Evolutionary conservation across 352 stramenopile species (phyloP).

Genomic region (Saprolegnia diclina): DNA sequence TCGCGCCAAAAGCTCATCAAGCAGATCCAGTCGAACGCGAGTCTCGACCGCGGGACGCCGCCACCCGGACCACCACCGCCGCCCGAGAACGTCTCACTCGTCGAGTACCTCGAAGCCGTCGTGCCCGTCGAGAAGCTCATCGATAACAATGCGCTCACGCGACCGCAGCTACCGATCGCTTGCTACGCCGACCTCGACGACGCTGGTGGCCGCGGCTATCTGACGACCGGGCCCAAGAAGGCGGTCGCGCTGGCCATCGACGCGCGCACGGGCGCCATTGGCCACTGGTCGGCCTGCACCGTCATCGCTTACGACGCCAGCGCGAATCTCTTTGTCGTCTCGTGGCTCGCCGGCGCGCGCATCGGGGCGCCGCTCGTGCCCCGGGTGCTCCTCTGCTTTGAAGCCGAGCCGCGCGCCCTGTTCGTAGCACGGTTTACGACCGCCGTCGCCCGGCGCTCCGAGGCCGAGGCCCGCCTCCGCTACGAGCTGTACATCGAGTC

Average conservation of each 20-base stretch:
- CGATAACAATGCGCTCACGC: slow-evolving; percentile 13
- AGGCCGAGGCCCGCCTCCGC: slow-evolving; percentile 59
- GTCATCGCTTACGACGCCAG: slow-evolving; percentile 57
- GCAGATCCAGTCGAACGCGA: slow-evolving; percentile 6
- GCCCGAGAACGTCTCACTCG: background rate
- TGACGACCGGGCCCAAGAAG: slow-evolving; percentile 42
- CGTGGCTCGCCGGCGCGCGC: slow-evolving; percentile 66
- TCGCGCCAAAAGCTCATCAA: slow-evolving; percentile 24
- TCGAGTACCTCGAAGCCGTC: slow-evolving; percentile 9
- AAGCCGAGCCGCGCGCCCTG: slow-evolving; percentile 41
- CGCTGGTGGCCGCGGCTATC: slow-evolving; percentile 24
- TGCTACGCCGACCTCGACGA: slow-evolving; percentile 11
- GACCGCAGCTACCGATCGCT: background rate
- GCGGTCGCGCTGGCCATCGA: slow-evolving; percentile 60
- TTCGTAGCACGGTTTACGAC: slow-evolving; percentile 45
- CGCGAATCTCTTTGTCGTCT: slow-evolving; percentile 54
- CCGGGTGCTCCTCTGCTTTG: slow-evolving; percentile 53
- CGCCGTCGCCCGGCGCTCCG: slow-evolving; percentile 40
- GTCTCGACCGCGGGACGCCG: background rate
- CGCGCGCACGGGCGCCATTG: slow-evolving; percentile 41
- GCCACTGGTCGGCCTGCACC: slow-evolving; percentile 72
- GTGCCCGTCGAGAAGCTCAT: background rate
- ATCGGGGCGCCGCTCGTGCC: slow-evolving; percentile 63
- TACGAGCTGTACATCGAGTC: slow-evolving; percentile 63
- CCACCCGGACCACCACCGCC: background rate